Percentiles rank a stretch among this genome's conserved stretches.
Evolutionary conservation across 306 rosid species (phyloP).

Genomic region (Prosopis cineraria): DNA sequence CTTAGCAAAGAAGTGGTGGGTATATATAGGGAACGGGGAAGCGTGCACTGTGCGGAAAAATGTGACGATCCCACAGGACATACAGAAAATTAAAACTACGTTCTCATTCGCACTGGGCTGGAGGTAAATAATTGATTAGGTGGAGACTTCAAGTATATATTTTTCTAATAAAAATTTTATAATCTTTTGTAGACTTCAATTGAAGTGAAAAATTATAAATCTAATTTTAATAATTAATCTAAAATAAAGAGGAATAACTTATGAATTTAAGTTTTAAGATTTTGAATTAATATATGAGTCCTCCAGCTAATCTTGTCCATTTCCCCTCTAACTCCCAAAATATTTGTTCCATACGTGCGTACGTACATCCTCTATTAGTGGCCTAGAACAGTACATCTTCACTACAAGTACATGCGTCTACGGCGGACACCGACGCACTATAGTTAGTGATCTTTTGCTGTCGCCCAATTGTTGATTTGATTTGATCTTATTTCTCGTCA

Average conservation of each 20-base stretch:
- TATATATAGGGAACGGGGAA: constrained; percentile 44
- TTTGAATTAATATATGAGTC: too few relatives aligned
- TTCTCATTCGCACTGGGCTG: neutral
- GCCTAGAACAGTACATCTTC: too few relatives aligned
- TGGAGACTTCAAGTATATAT: neutral
- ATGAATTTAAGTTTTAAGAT: too few relatives aligned
- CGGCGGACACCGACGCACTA: constrained; percentile 15
- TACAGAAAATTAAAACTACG: neutral
- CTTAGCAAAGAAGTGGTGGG: constrained; percentile 24
- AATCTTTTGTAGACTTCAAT: too few relatives aligned
- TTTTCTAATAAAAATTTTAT: too few relatives aligned
- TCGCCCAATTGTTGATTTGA: constrained; percentile 39
- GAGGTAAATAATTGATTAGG: neutral
- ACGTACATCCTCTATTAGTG: too few relatives aligned
- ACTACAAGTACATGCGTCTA: neutral
- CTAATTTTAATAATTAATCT: too few relatives aligned
- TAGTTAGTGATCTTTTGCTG: constrained; percentile 53
- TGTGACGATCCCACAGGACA: neutral
- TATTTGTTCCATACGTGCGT: too few relatives aligned
- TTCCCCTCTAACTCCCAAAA: too few relatives aligned
- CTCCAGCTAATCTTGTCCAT: too few relatives aligned
- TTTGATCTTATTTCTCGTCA: constrained; percentile 4
- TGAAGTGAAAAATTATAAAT: too few relatives aligned
- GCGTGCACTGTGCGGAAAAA: constrained; percentile 27
- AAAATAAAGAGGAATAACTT: too few relatives aligned